Evolutionary conservation across 192 early-diverging fungal genomes (phyloP), one percentile per base, ranked within the genome.

Genomic region (Linnemannia zychae): DNA sequence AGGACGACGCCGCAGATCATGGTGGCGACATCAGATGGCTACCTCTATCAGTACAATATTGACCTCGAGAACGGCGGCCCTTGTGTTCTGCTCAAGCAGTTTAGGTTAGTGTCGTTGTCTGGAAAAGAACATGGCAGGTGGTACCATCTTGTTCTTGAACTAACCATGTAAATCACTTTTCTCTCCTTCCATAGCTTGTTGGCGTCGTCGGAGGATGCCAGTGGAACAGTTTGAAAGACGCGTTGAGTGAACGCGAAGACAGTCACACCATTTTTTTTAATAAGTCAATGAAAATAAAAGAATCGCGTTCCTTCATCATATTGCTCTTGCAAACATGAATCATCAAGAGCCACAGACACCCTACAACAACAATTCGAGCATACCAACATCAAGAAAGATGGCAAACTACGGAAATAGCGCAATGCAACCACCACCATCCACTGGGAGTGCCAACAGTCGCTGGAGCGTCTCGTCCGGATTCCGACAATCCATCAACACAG

Each of bases 21-120:
- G 92, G 97, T 99, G 2, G 95, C 96, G 31, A 97, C 97, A 0
- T 94, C 94, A 7, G 95, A 97, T 81, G 98, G 98, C 1, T 95
- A 93, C 74, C 95, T 98, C 81, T 97, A 98, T 85, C 93, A 95
- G 80, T 99, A 97, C 85, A 92, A 92, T 69, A 94, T 99, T 77
- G 96, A 97, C 84, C 68, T 94, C 50, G 96, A 97, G 60, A 92
- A 94, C 70, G 98, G 97, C 37, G 98, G 97, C 33, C 97, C 96
- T 89, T 97, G 96, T 82, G 91, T 93, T 17, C 80, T 97, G 82
- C 88, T 94, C 34, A 96, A 95, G 84, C 95, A 97, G 89, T 94
- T 93, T 70, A 93, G 93, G 90, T 91, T 74, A 47, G 69, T 78
- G 31, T 46, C 28, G 53, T 63, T 36, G 16, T 31, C 6, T 60